Conservation (phyloP, 441 rosid genomes). For the Arabidopsis hybrid region DNA sequence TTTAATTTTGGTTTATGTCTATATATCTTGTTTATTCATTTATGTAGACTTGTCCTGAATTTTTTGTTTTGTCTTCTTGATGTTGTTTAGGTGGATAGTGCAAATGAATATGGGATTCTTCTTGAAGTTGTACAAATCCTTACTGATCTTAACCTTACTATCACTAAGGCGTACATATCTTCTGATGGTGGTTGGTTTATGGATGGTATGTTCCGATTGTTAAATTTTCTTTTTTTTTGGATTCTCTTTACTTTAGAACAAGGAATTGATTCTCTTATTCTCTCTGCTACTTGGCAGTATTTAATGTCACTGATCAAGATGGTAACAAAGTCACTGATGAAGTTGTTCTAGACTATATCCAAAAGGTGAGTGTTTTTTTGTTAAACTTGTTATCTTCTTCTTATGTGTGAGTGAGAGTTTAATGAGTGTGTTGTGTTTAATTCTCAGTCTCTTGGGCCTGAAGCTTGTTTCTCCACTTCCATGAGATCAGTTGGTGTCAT, state of each 20-base stretch:
- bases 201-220: conserved; percentile 67
- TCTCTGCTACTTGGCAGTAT: conserved; percentile 51
- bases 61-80: not conserved
- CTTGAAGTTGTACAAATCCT: conserved; percentile 95
- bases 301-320: conserved; percentile 82
- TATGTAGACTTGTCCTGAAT: not conserved
- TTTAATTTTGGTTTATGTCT: conserved; percentile 20
- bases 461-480: conserved; percentile 74
- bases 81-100: conserved; percentile 78
- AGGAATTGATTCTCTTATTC: conserved; percentile 34
- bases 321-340: conserved; percentile 84
- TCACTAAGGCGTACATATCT: conserved; percentile 86
- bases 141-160: conserved; percentile 85
- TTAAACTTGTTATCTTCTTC: not conserved
- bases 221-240: not conserved
- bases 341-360: conserved; percentile 74
- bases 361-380: conserved; percentile 57
- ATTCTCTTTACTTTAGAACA: not conserved
- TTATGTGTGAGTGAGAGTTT: conserved; percentile 22
- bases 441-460: conserved; percentile 78
- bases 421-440: conserved; percentile 29
- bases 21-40: not conserved
- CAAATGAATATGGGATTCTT: conserved; percentile 88
- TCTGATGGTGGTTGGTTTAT: conserved; percentile 99
- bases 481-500: conserved; percentile 72